Conservation (phyloP, 164 flowering plant genomes). For the Macadamia tetraphylla region DNA sequence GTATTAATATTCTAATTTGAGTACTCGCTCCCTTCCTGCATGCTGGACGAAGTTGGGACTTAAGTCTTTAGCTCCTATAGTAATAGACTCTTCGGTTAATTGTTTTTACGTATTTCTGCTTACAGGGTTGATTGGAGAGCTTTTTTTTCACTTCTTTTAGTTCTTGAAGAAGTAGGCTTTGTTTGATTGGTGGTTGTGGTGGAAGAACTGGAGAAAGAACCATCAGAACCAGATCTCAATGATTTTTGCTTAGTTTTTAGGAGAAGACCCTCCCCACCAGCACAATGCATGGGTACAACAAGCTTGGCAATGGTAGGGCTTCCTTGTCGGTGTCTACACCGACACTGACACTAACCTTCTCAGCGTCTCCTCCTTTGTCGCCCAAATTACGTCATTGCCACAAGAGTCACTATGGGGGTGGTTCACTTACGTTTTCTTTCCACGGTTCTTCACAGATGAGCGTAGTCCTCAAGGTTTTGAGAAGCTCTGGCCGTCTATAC, state of each 20-base stretch:
- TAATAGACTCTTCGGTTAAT: no score
- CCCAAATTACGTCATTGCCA: conserved; percentile 44
- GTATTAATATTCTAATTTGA: no score
- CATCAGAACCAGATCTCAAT: background rate
- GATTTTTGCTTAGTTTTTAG: background rate
- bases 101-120: background rate
- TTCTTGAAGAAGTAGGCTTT: background rate
- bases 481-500: conserved; percentile 74
- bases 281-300: conserved; percentile 53
- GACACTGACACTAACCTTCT: no score
- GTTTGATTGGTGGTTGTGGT: background rate
- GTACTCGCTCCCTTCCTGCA: no score
- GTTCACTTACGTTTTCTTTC: conserved; percentile 39
- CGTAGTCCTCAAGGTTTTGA: conserved; percentile 73
- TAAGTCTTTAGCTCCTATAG: no score
- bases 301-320: conserved; percentile 34
- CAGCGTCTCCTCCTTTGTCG: conserved; percentile 27
- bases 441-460: conserved; percentile 47
- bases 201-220: background rate
- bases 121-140: background rate
- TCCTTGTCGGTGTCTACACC: conserved; percentile 18
- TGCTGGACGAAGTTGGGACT: no score
- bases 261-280: background rate
- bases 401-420: conserved; percentile 27
- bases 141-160: no score